Evolutionary conservation across 2,329 filamentous ascomycete species (phyloP).

Genomic region (Clonostachys rosea): DNA sequence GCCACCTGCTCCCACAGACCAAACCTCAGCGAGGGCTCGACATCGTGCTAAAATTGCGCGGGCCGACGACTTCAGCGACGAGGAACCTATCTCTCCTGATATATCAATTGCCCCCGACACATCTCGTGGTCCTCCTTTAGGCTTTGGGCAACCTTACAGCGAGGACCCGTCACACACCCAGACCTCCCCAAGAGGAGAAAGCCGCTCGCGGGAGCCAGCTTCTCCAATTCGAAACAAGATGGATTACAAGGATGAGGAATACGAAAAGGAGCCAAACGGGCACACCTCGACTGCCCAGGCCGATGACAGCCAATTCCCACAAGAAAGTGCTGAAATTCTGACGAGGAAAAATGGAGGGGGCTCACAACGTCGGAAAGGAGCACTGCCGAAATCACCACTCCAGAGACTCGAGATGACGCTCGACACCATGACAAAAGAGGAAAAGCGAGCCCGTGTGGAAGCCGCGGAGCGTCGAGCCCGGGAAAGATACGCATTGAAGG

Average conservation of each 20-base stretch:
- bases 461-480: conserved; percentile 73
- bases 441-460: conserved; percentile 80
- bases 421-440: conserved; percentile 91
- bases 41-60: too few species aligned
- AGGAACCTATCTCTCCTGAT: conserved; percentile 17
- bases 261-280: too few species aligned
- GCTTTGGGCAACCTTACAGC: conserved; percentile 45
- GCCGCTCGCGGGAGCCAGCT: too few species aligned
- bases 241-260: too few species aligned
- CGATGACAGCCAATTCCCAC: too few species aligned
- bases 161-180: conserved; percentile 6
- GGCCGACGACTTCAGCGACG: too few species aligned
- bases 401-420: conserved; percentile 90
- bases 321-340: too few species aligned
- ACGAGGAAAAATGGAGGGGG: too few species aligned
- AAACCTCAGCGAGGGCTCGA: not conserved
- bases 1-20: not conserved
- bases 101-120: conserved; percentile 55
- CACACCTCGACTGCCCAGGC: too few species aligned
- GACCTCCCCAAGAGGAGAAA: too few species aligned
- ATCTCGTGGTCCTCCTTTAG: conserved; percentile 52
- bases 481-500: conserved; percentile 47
- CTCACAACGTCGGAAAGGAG: conserved; percentile 49
- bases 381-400: conserved; percentile 81
- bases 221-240: too few species aligned